Percentiles rank a stretch among this genome's conserved stretches.
Evolutionary conservation across 2,329 filamentous ascomycete species (phyloP).

Genomic region (Triangularia verruculosa): DNA sequence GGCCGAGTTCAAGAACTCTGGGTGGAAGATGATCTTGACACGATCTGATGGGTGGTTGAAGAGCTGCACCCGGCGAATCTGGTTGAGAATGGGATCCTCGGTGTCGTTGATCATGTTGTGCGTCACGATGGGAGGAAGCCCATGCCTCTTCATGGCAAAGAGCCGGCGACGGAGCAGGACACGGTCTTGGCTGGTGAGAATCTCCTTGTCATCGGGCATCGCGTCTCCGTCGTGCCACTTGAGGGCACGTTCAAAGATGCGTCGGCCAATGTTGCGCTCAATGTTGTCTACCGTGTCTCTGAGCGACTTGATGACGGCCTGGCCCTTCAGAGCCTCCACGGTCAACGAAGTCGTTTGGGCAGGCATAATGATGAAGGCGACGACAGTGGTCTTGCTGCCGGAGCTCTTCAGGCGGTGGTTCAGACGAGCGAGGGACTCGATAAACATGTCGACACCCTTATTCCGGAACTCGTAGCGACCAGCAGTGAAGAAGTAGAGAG

Average conservation of each 20-base stretch:
- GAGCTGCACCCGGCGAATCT: slow-evolving; percentile 90
- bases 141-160: slow-evolving; percentile 93
- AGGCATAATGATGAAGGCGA: slow-evolving; percentile 98
- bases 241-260: slow-evolving; percentile 90
- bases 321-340: slow-evolving; percentile 92
- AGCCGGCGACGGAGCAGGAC: slow-evolving; percentile 86
- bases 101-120: slow-evolving; percentile 97
- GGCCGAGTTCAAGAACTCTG: slow-evolving; percentile 92
- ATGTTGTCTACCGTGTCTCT: slow-evolving; percentile 91
- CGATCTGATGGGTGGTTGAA: slow-evolving; percentile 95
- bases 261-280: slow-evolving; percentile 85
- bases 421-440: slow-evolving; percentile 88
- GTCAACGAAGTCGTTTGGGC: slow-evolving; percentile 93
- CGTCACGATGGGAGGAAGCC: slow-evolving; percentile 90
- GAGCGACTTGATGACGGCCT: slow-evolving; percentile 95
- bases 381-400: slow-evolving; percentile 88
- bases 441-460: slow-evolving; percentile 99
- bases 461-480: slow-evolving; percentile 97
- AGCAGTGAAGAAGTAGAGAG: slow-evolving; percentile 94
- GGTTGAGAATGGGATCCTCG: slow-evolving; percentile 92
- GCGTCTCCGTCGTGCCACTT: slow-evolving; percentile 94
- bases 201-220: slow-evolving; percentile 93
- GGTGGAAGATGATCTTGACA: slow-evolving; percentile 97
- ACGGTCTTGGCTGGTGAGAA: slow-evolving; percentile 88
- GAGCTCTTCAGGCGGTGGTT: slow-evolving; percentile 87